Evolutionary conservation across 108 stramenopile genomes (phyloP).

Genomic region (Discostella pseudostelligera): DNA sequence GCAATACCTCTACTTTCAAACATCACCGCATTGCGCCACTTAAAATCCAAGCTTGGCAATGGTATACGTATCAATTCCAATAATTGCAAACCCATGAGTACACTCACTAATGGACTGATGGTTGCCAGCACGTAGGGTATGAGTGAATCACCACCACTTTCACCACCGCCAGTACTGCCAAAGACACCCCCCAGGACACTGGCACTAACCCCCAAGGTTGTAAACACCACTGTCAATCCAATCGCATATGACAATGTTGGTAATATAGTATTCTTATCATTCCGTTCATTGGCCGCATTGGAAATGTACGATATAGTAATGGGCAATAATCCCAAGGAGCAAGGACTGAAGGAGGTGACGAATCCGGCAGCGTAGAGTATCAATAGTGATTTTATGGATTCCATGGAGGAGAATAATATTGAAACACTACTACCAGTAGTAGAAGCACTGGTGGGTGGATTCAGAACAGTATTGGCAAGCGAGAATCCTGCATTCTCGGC

Average conservation of each 20-base stretch:
- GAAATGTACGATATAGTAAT: conserved; percentile 75
- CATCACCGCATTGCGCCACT: conserved; percentile 6
- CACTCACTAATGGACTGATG: conserved; percentile 61
- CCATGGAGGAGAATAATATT: background rate
- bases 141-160: conserved; percentile 20
- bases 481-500: conserved; percentile 60
- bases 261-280: conserved; percentile 57
- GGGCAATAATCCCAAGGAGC: conserved; percentile 77
- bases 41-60: conserved; percentile 52
- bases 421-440: background rate
- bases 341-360: conserved; percentile 69
- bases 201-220: conserved; percentile 68
- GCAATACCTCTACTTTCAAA: conserved; percentile 6
- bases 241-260: conserved; percentile 65
- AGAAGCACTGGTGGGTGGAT: conserved; percentile 25
- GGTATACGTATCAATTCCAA: conserved; percentile 68
- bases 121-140: conserved; percentile 37
- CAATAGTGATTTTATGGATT: conserved; percentile 38
- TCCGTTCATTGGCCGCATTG: conserved; percentile 59
- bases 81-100: conserved; percentile 77
- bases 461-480: conserved; percentile 56
- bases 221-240: conserved; percentile 78
- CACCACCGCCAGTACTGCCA: conserved; percentile 41
- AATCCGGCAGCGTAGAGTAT: conserved; percentile 80
- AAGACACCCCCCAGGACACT: conserved; percentile 73